phyloP scores from a whole-genome alignment of 2,329 filamentous ascomycete species.

The Arthrobotrys musiformis region DNA sequence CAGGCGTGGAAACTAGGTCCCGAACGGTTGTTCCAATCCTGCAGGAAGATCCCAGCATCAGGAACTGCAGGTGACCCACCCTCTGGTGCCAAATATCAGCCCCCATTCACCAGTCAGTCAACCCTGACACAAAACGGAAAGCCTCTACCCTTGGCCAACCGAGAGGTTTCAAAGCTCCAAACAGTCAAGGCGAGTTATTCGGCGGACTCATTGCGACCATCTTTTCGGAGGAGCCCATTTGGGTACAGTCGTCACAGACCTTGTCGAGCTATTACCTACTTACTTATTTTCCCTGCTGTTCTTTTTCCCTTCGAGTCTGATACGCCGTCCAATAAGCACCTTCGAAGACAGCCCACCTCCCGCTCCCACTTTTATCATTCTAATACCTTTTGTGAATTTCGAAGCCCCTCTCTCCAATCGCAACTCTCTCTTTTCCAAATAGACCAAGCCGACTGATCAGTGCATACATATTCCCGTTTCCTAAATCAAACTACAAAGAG shows the following conservation, averaged over 20 bases:
- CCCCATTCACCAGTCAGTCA: constrained; percentile 6
- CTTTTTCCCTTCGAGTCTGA: constrained; percentile 1
- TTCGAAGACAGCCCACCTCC: constrained; percentile 26
- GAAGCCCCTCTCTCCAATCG: constrained; percentile 31
- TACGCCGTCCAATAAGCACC: constrained; percentile 27
- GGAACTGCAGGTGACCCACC: constrained; percentile 38
- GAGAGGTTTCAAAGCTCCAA: constrained; percentile 36
- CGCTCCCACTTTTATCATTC: constrained; percentile 30
- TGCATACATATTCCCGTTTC: constrained; percentile 25
- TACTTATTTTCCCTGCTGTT: not conserved
- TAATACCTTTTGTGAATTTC: constrained; percentile 25
- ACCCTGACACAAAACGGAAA: constrained; percentile 22
- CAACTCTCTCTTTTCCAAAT: constrained; percentile 16
- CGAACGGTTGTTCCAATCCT: constrained; percentile 25
- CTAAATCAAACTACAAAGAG: constrained; percentile 20
- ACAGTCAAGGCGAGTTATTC: constrained; percentile 5
- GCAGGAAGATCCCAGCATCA: constrained; percentile 33
- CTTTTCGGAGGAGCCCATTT: constrained; percentile 34
- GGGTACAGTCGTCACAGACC: constrained; percentile 27
- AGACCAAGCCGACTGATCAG: constrained; percentile 16
- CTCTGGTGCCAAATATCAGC: constrained; percentile 19
- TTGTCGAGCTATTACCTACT: constrained; percentile 5
- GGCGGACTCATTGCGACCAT: constrained; percentile 16
- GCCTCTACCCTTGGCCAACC: constrained; percentile 22
- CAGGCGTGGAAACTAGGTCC: constrained; percentile 13